These are phyloP conservation scores for Trametes punicea DNA, from an alignment of 768 basidiomycete genomes.

Conservation along the genomic window DNA sequence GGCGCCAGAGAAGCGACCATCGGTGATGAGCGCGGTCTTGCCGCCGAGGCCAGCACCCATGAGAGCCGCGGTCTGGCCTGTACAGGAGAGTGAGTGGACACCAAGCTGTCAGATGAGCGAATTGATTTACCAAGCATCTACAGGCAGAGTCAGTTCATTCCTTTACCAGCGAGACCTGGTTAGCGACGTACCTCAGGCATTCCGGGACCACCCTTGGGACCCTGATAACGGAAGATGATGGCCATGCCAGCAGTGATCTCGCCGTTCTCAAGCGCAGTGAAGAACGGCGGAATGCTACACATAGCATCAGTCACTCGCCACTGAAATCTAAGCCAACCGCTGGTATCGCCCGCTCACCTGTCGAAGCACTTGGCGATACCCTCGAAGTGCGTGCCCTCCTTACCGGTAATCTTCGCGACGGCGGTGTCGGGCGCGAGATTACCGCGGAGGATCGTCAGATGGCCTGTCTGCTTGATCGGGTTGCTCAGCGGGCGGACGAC, in stretches of 20 bases:
- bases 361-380: slow-evolving; percentile 79
- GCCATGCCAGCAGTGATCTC: slow-evolving; percentile 75
- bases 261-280: slow-evolving; percentile 66
- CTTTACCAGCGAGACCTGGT: neutral
- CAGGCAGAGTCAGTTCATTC: neutral
- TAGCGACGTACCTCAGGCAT: slow-evolving; percentile 68
- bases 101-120: neutral
- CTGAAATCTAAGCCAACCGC: neutral
- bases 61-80: slow-evolving; percentile 79
- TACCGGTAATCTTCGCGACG: slow-evolving; percentile 92
- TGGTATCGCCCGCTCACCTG: slow-evolving; percentile 37
- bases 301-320: neutral
- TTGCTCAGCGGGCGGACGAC: slow-evolving; percentile 68
- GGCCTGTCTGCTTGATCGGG: slow-evolving; percentile 84
- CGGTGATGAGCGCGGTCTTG: slow-evolving; percentile 80
- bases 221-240: slow-evolving; percentile 83
- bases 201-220: slow-evolving; percentile 88
- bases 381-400: slow-evolving; percentile 85
- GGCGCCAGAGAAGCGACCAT: slow-evolving; percentile 88
- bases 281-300: slow-evolving; percentile 62
- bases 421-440: slow-evolving; percentile 84
- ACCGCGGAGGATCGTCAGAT: slow-evolving; percentile 84
- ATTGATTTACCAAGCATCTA: slow-evolving; percentile 43
- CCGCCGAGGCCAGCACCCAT: slow-evolving; percentile 80
- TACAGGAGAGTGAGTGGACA: neutral